Conservation (phyloP, 345 rosid genomes). For the Linum usitatissimum region DNA sequence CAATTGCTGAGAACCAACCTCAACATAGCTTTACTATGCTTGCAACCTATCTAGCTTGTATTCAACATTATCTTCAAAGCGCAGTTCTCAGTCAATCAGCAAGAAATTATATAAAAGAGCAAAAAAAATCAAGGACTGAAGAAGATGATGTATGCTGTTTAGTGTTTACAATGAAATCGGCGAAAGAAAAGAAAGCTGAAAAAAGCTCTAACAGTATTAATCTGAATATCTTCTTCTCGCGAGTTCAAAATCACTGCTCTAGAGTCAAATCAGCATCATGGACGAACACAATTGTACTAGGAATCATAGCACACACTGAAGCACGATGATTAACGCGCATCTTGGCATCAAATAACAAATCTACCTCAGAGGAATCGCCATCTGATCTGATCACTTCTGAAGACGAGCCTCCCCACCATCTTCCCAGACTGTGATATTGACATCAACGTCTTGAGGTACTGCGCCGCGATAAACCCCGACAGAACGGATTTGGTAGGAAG, state of each 20-base stretch:
- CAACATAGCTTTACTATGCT: background rate
- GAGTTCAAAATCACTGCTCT: background rate
- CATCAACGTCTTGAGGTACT: constrained; percentile 37
- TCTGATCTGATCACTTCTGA: background rate
- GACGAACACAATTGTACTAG: background rate
- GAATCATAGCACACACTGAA: background rate
- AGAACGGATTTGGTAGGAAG: constrained; percentile 45
- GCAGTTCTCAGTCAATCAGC: no score
- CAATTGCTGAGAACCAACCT: background rate
- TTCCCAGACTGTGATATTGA: constrained; percentile 22
- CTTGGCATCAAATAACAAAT: background rate
- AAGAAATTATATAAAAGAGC: no score
- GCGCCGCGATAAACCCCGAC: constrained; percentile 41
- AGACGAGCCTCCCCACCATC: constrained; percentile 11
- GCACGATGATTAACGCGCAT: background rate
- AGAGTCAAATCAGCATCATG: background rate
- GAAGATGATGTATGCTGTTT: no score
- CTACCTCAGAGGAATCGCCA: background rate
- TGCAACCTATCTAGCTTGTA: no score
- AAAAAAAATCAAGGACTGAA: no score
- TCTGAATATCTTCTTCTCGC: background rate
- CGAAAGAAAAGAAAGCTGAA: background rate
- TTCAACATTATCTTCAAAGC: no score
- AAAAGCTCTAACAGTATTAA: no score
- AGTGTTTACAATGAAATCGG: background rate